Conservation (phyloP, 495 filamentous ascomycete genomes). For the Aspergillus campestris region DNA sequence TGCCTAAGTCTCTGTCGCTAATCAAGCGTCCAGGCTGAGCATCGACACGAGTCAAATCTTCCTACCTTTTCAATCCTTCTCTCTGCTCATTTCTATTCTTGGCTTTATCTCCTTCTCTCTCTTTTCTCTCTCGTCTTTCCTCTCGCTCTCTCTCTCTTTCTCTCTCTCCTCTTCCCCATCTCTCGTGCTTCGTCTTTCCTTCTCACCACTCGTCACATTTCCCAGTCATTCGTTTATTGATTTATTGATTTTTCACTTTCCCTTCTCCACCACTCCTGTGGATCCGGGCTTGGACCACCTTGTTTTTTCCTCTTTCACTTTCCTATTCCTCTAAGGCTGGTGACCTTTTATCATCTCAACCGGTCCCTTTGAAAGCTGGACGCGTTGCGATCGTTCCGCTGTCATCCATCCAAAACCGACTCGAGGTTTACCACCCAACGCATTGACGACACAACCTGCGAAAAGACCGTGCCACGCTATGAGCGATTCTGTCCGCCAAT, state of each 20-base stretch:
- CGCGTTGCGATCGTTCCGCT: neutral
- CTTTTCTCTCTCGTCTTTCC: slow-evolving; percentile 1
- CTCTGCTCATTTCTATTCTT: neutral
- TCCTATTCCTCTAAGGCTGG: neutral
- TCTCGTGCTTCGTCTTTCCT: slow-evolving; percentile 4
- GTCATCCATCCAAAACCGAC: too few relatives aligned
- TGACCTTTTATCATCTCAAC: too few relatives aligned
- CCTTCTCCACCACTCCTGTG: slow-evolving; percentile 9
- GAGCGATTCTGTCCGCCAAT: too few relatives aligned
- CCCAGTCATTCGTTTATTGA: slow-evolving; percentile 30
- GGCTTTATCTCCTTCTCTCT: slow-evolving; percentile 5
- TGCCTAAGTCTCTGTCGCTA: too few relatives aligned
- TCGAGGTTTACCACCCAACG: too few relatives aligned
- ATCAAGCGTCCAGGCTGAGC: too few relatives aligned
- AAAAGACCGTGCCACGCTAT: too few relatives aligned
- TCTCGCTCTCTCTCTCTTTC: slow-evolving; percentile 1
- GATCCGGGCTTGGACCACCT: neutral
- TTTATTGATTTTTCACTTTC: slow-evolving; percentile 2
- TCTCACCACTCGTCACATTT: slow-evolving; percentile 2
- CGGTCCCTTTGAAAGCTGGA: slow-evolving; percentile 10
- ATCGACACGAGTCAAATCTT: neutral
- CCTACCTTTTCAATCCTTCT: slow-evolving; percentile 2
- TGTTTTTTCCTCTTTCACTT: neutral
- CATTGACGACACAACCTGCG: too few relatives aligned
- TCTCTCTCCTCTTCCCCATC: slow-evolving; percentile 3